Percentiles rank a stretch among this genome's conserved stretches.
Evolutionary conservation across 1,139 yeast genomes (phyloP).

Genomic region (Debaryomycetaceae sp.): DNA sequence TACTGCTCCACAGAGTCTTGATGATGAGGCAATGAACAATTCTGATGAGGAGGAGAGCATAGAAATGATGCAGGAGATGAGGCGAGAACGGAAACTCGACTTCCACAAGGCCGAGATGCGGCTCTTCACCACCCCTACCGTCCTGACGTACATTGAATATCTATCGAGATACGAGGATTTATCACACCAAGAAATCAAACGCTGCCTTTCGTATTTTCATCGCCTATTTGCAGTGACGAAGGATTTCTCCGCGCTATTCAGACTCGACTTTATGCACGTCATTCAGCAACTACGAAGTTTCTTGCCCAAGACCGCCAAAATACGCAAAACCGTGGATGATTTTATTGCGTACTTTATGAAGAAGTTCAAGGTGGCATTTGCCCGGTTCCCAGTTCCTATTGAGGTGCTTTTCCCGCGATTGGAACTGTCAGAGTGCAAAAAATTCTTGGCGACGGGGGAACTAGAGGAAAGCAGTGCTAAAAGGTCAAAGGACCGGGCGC

Average conservation of each 20-base stretch:
- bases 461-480: constrained; percentile 16
- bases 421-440: constrained; percentile 29
- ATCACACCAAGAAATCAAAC: constrained; percentile 47
- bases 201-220: constrained; percentile 62
- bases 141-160: constrained; percentile 43
- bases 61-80: constrained; percentile 27
- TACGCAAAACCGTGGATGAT: constrained; percentile 51
- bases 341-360: constrained; percentile 62
- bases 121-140: constrained; percentile 30
- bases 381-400: constrained; percentile 47
- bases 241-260: constrained; percentile 50
- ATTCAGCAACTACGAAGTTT: constrained; percentile 20
- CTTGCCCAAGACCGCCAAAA: constrained; percentile 23
- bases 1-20: too few species aligned
- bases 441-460: constrained; percentile 44
- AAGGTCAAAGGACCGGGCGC: constrained; percentile 8
- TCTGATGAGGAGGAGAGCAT: constrained; percentile 36
- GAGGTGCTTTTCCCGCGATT: constrained; percentile 63
- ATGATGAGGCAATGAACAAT: constrained; percentile 28
- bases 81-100: constrained; percentile 41
- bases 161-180: constrained; percentile 52
- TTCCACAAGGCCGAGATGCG: constrained; percentile 27
- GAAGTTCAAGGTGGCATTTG: constrained; percentile 39
- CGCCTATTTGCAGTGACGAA: constrained; percentile 52
- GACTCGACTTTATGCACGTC: constrained; percentile 61